These are phyloP conservation scores for Breviolum minutum DNA, from an alignment of 73 alveolate species.

Conservation along the genomic window DNA sequence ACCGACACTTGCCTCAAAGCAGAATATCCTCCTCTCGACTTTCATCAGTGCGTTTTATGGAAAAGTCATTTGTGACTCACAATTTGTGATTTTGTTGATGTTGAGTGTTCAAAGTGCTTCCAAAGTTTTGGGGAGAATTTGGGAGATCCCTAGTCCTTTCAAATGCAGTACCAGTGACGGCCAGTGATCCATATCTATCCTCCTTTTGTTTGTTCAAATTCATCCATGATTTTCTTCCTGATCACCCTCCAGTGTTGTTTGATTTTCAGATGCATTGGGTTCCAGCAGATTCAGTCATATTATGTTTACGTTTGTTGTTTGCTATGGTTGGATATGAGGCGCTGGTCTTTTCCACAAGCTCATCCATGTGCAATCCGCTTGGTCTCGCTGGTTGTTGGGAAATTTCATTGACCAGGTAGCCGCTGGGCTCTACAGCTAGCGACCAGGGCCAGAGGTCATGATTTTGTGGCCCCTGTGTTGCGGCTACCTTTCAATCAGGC, in stretches of 20 bases:
- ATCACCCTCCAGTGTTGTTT: background rate
- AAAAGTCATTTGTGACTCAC: too few species aligned
- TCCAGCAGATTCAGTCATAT: too few species aligned
- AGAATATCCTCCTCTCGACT: background rate
- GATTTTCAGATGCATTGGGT: background rate
- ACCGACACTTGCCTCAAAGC: slow-evolving; percentile 9
- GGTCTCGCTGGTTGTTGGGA: slow-evolving; percentile 65
- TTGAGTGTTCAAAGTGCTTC: background rate
- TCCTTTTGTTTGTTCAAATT: background rate
- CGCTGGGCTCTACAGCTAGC: background rate
- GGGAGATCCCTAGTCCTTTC: background rate
- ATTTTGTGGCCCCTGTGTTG: background rate
- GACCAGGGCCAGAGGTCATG: background rate
- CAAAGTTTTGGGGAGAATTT: background rate
- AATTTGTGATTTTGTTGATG: too few species aligned
- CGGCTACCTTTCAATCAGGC: background rate
- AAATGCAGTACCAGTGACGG: too few species aligned
- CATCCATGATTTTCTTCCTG: background rate
- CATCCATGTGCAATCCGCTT: slow-evolving; percentile 79
- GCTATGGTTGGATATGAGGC: background rate
- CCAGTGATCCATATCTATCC: too few species aligned
- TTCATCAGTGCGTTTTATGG: background rate
- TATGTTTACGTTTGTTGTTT: too few species aligned
- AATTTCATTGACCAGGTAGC: slow-evolving; percentile 55
- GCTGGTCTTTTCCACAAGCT: slow-evolving; percentile 68